Evolutionary conservation across 1,139 yeast genomes (phyloP).

Genomic region (Maudiozyma humilis): DNA sequence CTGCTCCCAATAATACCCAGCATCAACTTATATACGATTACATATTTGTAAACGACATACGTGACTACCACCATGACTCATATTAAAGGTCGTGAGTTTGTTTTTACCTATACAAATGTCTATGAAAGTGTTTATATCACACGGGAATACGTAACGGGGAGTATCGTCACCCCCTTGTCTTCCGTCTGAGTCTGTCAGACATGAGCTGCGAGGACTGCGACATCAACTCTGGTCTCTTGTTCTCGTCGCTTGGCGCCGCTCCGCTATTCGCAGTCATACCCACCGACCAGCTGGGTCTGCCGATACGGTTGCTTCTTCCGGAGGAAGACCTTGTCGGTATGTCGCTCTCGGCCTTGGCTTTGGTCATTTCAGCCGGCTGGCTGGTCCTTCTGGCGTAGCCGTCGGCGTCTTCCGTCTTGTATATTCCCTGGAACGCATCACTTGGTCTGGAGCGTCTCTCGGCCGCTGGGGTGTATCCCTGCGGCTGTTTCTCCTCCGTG

Average conservation of each 20-base stretch:
- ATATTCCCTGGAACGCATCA: constrained; percentile 12
- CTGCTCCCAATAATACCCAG: neutral
- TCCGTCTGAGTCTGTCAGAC: constrained; percentile 24
- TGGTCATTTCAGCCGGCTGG: too few relatives aligned
- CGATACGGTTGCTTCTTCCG: constrained; percentile 1
- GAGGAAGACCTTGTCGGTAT: constrained; percentile 3
- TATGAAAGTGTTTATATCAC: neutral
- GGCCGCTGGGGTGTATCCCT: neutral
- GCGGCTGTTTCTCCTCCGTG: neutral
- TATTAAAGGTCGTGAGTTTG: too few relatives aligned
- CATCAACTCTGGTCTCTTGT: constrained; percentile 5
- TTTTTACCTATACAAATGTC: too few relatives aligned
- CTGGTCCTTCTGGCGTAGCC: neutral
- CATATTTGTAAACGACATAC: neutral
- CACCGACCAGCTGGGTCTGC: constrained; percentile 8
- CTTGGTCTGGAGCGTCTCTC: constrained; percentile 11
- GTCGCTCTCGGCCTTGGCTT: neutral
- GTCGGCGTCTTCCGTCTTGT: constrained; percentile 4
- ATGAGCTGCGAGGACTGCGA: constrained; percentile 18
- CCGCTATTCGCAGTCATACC: neutral
- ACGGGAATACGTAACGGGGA: neutral
- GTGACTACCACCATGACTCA: neutral
- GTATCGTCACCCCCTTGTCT: constrained; percentile 8
- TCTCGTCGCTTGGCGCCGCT: neutral
- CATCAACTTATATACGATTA: neutral